These are phyloP conservation scores for Grosmannia serpens DNA, from an alignment of 2,329 filamentous ascomycete genomes.

Conservation along the genomic window DNA sequence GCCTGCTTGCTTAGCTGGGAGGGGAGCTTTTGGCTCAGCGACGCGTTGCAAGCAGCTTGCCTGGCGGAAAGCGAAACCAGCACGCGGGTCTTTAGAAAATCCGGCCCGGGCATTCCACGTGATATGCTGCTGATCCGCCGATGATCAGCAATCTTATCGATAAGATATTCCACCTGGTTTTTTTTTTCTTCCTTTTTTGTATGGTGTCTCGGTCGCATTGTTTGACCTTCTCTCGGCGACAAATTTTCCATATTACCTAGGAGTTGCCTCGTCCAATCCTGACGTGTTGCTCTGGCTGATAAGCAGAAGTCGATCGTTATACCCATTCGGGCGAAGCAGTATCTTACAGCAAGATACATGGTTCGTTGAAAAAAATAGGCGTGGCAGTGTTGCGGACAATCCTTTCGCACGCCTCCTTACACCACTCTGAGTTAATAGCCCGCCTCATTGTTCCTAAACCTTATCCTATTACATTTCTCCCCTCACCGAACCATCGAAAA, in stretches of 20 bases:
- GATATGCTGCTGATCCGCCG: background rate
- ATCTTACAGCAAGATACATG: background rate
- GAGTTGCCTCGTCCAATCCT: background rate
- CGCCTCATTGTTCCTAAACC: background rate
- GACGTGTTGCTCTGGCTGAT: background rate
- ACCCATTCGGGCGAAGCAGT: background rate
- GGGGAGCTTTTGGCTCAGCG: constrained; percentile 17
- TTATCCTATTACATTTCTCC: background rate
- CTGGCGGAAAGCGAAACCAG: constrained; percentile 13
- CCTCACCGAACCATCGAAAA: constrained; percentile 5
- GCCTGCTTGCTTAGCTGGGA: constrained; percentile 10
- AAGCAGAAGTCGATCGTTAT: background rate
- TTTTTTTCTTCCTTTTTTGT: background rate
- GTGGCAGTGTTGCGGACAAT: background rate
- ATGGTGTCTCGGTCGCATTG: background rate
- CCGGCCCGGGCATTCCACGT: constrained; percentile 1
- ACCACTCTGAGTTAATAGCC: background rate
- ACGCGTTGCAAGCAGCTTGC: constrained; percentile 25
- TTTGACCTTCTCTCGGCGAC: background rate
- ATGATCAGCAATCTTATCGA: background rate
- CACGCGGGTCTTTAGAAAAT: background rate
- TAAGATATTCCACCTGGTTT: background rate
- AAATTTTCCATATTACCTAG: background rate
- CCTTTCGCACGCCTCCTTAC: background rate
- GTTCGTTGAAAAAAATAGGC: background rate